Evolutionary conservation across 2,329 filamentous ascomycete genomes (phyloP).

Genomic region (Exophiala spinifera): DNA sequence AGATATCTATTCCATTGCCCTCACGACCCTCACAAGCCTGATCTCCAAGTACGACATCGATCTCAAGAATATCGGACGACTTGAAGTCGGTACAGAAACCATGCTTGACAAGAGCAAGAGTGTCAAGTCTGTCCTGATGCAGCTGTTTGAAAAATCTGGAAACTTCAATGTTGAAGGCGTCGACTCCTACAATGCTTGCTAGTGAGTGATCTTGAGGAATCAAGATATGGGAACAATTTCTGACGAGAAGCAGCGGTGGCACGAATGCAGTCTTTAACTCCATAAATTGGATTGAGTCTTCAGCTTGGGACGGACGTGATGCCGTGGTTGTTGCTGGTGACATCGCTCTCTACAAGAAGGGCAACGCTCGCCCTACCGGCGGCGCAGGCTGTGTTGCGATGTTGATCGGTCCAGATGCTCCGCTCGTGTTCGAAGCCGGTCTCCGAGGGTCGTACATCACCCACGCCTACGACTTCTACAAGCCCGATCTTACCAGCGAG

Average conservation of each 20-base stretch:
- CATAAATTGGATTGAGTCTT: conserved; percentile 83
- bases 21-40: conserved; percentile 74
- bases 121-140: conserved; percentile 84
- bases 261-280: conserved; percentile 82
- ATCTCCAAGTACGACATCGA: conserved; percentile 82
- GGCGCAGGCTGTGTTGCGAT: conserved; percentile 77
- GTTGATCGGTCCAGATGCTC: conserved; percentile 74
- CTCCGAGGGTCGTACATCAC: conserved; percentile 77
- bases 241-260: conserved; percentile 52
- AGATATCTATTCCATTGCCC: conserved; percentile 86
- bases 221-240: neutral
- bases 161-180: conserved; percentile 83
- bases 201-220: conserved; percentile 36
- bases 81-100: conserved; percentile 84
- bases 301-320: conserved; percentile 79
- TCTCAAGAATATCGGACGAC: conserved; percentile 69
- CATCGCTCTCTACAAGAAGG: conserved; percentile 83
- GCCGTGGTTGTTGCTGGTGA: conserved; percentile 77
- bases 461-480: conserved; percentile 87
- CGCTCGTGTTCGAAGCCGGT: conserved; percentile 72
- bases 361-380: conserved; percentile 74
- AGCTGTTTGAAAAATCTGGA: conserved; percentile 67
- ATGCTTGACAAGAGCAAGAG: conserved; percentile 88
- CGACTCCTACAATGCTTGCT: conserved; percentile 81
- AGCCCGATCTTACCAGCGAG: conserved; percentile 82